Conservation (phyloP, 108 stramenopile genomes). For the Cafeteria roenbergensis region DNA sequence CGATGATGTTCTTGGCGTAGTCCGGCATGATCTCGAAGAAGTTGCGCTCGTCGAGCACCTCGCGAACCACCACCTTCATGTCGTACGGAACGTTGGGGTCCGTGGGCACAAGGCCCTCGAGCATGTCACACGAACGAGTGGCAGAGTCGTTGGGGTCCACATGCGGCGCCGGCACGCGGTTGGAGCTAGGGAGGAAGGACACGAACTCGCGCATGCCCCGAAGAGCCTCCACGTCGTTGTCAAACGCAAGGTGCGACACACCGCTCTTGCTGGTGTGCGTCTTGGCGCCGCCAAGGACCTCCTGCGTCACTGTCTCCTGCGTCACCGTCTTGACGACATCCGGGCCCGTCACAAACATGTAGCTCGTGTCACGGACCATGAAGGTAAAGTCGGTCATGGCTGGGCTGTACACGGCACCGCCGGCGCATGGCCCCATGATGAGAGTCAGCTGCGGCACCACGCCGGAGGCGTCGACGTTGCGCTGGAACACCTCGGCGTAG, state of each 20-base stretch:
- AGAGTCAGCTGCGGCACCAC: slow-evolving; percentile 84
- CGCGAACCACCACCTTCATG: slow-evolving; percentile 63
- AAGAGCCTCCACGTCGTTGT: slow-evolving; percentile 83
- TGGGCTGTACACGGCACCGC: slow-evolving; percentile 85
- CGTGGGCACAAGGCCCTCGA: slow-evolving; percentile 80
- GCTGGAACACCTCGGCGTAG: slow-evolving; percentile 96
- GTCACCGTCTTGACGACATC: slow-evolving; percentile 98
- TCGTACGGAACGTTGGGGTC: slow-evolving; percentile 96
- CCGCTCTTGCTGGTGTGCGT: slow-evolving; percentile 73
- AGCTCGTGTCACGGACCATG: slow-evolving; percentile 83
- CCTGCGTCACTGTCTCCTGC: slow-evolving; percentile 88
- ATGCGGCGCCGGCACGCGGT: slow-evolving; percentile 59
- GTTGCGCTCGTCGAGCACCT: slow-evolving; percentile 79
- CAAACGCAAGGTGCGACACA: slow-evolving; percentile 77
- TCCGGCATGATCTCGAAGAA: slow-evolving; percentile 90
- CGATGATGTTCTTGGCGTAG: slow-evolving; percentile 84
- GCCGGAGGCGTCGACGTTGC: slow-evolving; percentile 86
- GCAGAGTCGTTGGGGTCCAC: slow-evolving; percentile 58
- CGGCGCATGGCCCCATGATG: slow-evolving; percentile 86
- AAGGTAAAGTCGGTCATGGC: slow-evolving; percentile 99
- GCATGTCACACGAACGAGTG: slow-evolving; percentile 60
- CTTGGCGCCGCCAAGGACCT: slow-evolving; percentile 86
- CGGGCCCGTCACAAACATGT: slow-evolving; percentile 99
- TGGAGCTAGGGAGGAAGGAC: slow-evolving; percentile 77
- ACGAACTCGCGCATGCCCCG: slow-evolving; percentile 70